Evolutionary conservation across 306 rosid species (phyloP).

Genomic region (Mimosa bimucronata): DNA sequence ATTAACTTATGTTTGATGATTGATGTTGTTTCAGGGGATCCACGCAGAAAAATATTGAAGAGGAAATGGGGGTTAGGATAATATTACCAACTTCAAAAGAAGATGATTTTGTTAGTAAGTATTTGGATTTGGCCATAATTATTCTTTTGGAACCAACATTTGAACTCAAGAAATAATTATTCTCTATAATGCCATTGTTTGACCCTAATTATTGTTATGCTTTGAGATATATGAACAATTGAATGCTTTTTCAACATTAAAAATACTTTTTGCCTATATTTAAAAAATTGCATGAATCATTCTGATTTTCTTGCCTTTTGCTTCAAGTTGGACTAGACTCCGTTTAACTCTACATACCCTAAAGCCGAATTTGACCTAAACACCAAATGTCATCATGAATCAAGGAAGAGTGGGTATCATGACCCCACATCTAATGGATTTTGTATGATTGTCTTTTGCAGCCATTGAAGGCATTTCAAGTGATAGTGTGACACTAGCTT

Average conservation of each 20-base stretch:
- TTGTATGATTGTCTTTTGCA: slow-evolving; percentile 44
- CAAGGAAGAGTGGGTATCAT: slow-evolving; percentile 17
- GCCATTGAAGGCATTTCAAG: slow-evolving; percentile 78
- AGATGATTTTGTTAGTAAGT: slow-evolving; percentile 77
- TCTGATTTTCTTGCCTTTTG: neutral
- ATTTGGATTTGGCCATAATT: slow-evolving; percentile 27
- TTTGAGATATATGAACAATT: slow-evolving; percentile 26
- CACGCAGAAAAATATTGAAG: slow-evolving; percentile 74
- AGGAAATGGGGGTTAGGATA: slow-evolving; percentile 75
- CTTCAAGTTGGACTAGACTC: slow-evolving; percentile 7
- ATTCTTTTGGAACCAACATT: neutral
- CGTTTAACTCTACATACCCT: slow-evolving; percentile 4
- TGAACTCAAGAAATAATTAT: neutral
- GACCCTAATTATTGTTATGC: slow-evolving; percentile 22
- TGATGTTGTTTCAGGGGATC: slow-evolving; percentile 62
- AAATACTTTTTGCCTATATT: slow-evolving; percentile 10
- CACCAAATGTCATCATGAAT: slow-evolving; percentile 26
- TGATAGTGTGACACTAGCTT: slow-evolving; percentile 71
- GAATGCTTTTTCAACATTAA: slow-evolving; percentile 18
- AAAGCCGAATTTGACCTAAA: neutral
- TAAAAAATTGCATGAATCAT: slow-evolving; percentile 20
- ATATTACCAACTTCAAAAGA: slow-evolving; percentile 64
- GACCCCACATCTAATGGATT: slow-evolving; percentile 31
- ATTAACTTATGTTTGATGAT: slow-evolving; percentile 27
- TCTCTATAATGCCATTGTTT: slow-evolving; percentile 14